These are phyloP conservation scores for Purpureocillium takamizusanense DNA, from an alignment of 2,329 filamentous ascomycete genomes.

Conservation along the genomic window DNA sequence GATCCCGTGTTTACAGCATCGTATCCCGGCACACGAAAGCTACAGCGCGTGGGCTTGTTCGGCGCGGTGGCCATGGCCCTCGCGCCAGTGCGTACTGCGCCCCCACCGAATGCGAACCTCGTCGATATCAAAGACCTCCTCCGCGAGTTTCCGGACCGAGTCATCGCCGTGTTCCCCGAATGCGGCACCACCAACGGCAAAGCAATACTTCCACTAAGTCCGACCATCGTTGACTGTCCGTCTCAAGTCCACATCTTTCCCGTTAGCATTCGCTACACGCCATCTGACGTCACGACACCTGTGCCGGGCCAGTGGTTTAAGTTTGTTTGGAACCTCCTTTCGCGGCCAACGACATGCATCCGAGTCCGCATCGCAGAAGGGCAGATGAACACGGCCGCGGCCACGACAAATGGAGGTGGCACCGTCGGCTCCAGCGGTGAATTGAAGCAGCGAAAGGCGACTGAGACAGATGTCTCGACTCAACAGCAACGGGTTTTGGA, in stretches of 20 bases:
- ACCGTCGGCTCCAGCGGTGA: slow-evolving; percentile 15
- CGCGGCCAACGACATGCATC: slow-evolving; percentile 79
- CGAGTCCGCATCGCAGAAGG: slow-evolving; percentile 81
- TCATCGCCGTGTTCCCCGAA: slow-evolving; percentile 86
- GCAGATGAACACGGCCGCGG: slow-evolving; percentile 43
- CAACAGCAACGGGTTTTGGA: slow-evolving; percentile 68
- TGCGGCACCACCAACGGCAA: slow-evolving; percentile 90
- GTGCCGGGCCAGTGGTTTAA: slow-evolving; percentile 62
- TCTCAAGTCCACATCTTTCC: slow-evolving; percentile 73
- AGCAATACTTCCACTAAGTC: slow-evolving; percentile 77
- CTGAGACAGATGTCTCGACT: slow-evolving; percentile 19
- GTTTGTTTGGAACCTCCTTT: slow-evolving; percentile 82
- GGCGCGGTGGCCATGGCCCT: slow-evolving; percentile 69
- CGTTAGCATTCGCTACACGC: slow-evolving; percentile 80
- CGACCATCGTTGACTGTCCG: slow-evolving; percentile 61
- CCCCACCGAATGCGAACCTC: slow-evolving; percentile 37
- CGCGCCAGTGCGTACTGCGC: slow-evolving; percentile 40
- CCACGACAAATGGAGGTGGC: slow-evolving; percentile 24
- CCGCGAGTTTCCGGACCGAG: slow-evolving; percentile 58
- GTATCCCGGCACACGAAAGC: slow-evolving; percentile 64
- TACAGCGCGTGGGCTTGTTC: slow-evolving; percentile 69
- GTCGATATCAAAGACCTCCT: slow-evolving; percentile 57
- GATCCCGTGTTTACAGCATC: slow-evolving; percentile 88
- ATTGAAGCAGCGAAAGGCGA: slow-evolving; percentile 15
- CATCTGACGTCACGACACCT: slow-evolving; percentile 83